Conservation (phyloP, 352 stramenopile genomes). For the Phytopythium cucurbitacearum region DNA sequence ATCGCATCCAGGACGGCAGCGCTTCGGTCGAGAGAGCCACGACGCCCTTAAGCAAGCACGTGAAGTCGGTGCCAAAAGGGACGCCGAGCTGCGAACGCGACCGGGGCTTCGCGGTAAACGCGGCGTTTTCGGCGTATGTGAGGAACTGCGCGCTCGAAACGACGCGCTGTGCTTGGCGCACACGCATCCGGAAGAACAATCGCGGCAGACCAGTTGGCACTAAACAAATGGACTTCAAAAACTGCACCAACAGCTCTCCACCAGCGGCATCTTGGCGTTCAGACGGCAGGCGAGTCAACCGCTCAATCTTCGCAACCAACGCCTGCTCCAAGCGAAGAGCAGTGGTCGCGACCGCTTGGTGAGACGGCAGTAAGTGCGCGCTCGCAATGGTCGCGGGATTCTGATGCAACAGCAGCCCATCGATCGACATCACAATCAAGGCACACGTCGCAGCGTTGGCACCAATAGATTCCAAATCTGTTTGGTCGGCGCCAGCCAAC, state of each 20-base stretch:
- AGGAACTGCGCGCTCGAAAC: constrained; percentile 40
- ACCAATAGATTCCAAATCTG: constrained; percentile 23
- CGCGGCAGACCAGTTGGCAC: constrained; percentile 23
- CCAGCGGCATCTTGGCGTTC: constrained; percentile 16
- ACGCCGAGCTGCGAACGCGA: constrained; percentile 47
- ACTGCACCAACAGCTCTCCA: constrained; percentile 30
- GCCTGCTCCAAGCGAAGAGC: constrained; percentile 1
- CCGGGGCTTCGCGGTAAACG: constrained; percentile 41
- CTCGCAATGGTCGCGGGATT: background rate
- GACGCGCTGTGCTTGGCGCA: constrained; percentile 16
- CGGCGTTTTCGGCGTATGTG: constrained; percentile 33
- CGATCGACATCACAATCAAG: constrained; percentile 27
- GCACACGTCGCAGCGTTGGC: constrained; percentile 16
- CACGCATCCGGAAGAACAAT: constrained; percentile 39
- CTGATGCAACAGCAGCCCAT: constrained; percentile 26
- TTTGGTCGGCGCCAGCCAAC: constrained; percentile 21
- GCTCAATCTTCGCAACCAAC: background rate
- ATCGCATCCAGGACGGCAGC: constrained; percentile 15
- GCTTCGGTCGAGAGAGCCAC: constrained; percentile 14
- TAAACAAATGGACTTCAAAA: constrained; percentile 24
- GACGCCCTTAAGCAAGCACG: constrained; percentile 37
- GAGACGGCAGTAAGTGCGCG: background rate
- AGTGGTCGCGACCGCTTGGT: background rate
- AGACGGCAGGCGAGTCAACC: constrained; percentile 6
- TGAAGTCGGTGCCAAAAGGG: constrained; percentile 44